Base-by-base conservation (phyloP, 495 filamentous ascomycete genomes). In the Xylaria intraflava region DNA sequence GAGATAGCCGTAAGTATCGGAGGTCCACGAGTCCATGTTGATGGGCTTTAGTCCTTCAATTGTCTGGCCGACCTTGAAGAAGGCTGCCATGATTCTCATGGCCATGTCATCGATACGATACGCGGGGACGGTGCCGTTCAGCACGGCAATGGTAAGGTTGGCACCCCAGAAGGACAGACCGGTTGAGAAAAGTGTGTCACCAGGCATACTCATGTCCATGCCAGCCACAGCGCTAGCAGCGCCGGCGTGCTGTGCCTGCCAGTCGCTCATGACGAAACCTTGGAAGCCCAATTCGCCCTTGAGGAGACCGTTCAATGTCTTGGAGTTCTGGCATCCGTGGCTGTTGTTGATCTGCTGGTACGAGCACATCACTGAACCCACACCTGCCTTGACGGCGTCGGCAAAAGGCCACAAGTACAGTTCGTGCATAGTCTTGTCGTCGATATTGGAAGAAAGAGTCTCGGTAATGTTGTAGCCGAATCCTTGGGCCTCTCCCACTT, bases 71-170 rank as follows among this genome's bases (percentile, higher is more conserved):
- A 95, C 88, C 69, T 90, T 92, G 77, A 90, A 98, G 70, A 85
- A 94, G 22, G 91, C 86, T 31, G 92, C 83, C 83, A 96, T 92
- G 62, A 96, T 96, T 55, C 93, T 83, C 56, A 86, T 84, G 12
- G 79, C 88, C 88, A 95, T 95, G 63, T 98, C 93, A 62, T 96
- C 90, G 24, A 98, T 59, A 53, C 93, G 85, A 83, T 88, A 96
- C 65, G 89, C 82, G 0, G 93, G 92, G 41, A 96, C 75, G 1
- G 90, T 93, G 17, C 90, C 90, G 64, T 98, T 98, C 51, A 96
- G 72, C 8, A 96, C 85, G 6, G 86, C 85, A 45, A 90, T 67
- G 0, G 93, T 78, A 53, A 96, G 76, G 69, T 96, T 96, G 23
- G 84, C 70, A 12, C 92, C 92, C 85, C 86, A 97, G 75, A 77